These are phyloP conservation scores for Pichia californica DNA, from an alignment of 805 yeast genomes.

Conservation along the genomic window DNA sequence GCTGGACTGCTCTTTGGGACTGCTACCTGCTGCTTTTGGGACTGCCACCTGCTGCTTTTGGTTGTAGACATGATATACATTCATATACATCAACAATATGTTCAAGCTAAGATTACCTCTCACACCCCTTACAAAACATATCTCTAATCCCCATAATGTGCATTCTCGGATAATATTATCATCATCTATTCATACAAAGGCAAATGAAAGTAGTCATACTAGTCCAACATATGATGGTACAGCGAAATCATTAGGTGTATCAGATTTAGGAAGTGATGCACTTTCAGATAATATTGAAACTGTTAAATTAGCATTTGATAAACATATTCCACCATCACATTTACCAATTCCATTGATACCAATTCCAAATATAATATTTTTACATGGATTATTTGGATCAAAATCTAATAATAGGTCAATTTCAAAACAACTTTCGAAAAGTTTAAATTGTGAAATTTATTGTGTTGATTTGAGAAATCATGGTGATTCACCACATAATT, in stretches of 20 bases:
- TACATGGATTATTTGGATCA: constrained; percentile 89
- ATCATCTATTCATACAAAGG: too few species aligned
- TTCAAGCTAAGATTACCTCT: too few species aligned
- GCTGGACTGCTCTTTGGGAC: too few species aligned
- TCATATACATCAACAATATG: too few species aligned
- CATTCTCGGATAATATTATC: too few species aligned
- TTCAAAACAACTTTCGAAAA: constrained; percentile 48
- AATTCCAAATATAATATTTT: constrained; percentile 56
- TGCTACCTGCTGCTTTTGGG: too few species aligned
- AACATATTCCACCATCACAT: constrained; percentile 18
- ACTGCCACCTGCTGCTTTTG: too few species aligned
- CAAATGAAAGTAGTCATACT: too few species aligned
- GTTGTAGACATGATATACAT: too few species aligned
- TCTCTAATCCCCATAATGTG: too few species aligned
- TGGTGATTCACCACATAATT: constrained; percentile 82
- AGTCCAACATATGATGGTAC: constrained; percentile 23
- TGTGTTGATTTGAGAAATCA: constrained; percentile 82
- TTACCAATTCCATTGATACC: neutral
- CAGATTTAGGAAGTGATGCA: constrained; percentile 16
- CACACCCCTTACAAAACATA: too few species aligned
- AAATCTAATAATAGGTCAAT: constrained; percentile 75
- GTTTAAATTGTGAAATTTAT: constrained; percentile 51
- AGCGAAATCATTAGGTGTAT: constrained; percentile 16
- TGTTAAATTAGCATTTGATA: constrained; percentile 51
- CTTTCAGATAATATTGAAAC: constrained; percentile 33